phyloP scores from a whole-genome alignment of 2,329 filamentous ascomycete genomes.

The Coleophoma crateriformis region DNA sequence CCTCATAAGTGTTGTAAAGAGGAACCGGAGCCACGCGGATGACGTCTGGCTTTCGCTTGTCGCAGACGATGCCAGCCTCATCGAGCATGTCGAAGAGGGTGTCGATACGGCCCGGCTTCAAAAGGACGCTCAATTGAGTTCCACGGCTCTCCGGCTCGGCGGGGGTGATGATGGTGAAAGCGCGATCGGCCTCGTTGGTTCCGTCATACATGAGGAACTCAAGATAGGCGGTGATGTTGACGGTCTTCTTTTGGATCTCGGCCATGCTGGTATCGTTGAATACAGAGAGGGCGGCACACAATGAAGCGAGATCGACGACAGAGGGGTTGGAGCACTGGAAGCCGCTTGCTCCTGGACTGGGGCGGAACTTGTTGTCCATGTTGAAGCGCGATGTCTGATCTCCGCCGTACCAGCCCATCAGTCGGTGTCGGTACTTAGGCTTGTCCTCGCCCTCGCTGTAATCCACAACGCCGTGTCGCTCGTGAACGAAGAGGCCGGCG shows the following conservation, averaged over 20 bases:
- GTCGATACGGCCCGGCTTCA: conserved; percentile 67
- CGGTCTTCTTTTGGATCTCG: conserved; percentile 63
- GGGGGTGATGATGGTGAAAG: conserved; percentile 38
- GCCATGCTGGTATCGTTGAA: conserved; percentile 68
- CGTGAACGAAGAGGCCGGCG: conserved; percentile 75
- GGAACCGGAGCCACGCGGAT: conserved; percentile 79
- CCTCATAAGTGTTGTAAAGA: conserved; percentile 74
- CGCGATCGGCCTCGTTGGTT: conserved; percentile 22
- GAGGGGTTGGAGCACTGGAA: conserved; percentile 85
- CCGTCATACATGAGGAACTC: conserved; percentile 55
- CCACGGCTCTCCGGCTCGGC: conserved; percentile 18
- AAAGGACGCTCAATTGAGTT: conserved; percentile 65
- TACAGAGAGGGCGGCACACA: conserved; percentile 67
- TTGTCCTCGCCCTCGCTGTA: conserved; percentile 31
- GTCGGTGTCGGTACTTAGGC: conserved; percentile 53
- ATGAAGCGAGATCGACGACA: conserved; percentile 70
- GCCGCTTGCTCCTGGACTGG: conserved; percentile 71
- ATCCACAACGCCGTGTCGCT: conserved; percentile 58
- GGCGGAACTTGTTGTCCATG: conserved; percentile 77
- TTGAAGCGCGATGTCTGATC: conserved; percentile 72
- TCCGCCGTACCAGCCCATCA: conserved; percentile 84
- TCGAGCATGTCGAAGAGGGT: conserved; percentile 57
- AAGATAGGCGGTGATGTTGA: conserved; percentile 71
- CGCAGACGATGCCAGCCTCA: conserved; percentile 66
- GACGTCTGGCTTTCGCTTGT: conserved; percentile 82